Evolutionary conservation across 2,329 filamentous ascomycete genomes (phyloP).

Genomic region (Penicillium concentricum): DNA sequence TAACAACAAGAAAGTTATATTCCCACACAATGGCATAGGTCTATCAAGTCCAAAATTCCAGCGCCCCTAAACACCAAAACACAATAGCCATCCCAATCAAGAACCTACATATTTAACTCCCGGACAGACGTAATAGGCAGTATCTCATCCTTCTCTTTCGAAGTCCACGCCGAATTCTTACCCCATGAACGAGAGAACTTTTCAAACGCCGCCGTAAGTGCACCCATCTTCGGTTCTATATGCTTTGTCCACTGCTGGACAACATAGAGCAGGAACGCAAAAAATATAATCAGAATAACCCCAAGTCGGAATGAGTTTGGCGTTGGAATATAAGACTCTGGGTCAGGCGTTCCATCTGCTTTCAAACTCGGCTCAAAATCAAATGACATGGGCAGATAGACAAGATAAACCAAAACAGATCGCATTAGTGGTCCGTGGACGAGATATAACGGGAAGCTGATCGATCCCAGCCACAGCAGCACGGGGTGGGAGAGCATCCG

Average conservation of each 20-base stretch:
- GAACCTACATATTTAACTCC: not conserved
- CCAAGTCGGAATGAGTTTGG: constrained; percentile 40
- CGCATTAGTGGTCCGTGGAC: constrained; percentile 62
- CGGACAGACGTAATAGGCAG: not conserved
- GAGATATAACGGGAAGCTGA: constrained; percentile 65
- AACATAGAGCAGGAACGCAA: constrained; percentile 48
- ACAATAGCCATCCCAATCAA: not conserved
- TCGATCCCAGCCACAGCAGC: constrained; percentile 62
- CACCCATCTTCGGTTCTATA: constrained; percentile 53
- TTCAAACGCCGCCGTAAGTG: constrained; percentile 27
- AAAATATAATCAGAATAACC: constrained; percentile 46
- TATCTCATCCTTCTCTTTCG: not conserved
- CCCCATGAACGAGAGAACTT: constrained; percentile 24
- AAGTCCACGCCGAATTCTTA: not conserved
- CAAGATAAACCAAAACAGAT: constrained; percentile 59
- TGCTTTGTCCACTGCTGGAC: constrained; percentile 55
- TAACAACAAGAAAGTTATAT: not conserved
- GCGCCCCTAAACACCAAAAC: not conserved
- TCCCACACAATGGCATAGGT: not conserved
- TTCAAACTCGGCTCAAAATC: constrained; percentile 9
- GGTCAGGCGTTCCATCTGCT: constrained; percentile 32
- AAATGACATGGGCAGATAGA: constrained; percentile 48
- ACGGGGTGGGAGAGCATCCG: constrained; percentile 54
- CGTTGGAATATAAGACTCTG: constrained; percentile 31
- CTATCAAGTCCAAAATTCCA: not conserved